Percentiles rank a stretch among this genome's conserved stretches.
phyloP scores from a whole-genome alignment of 2,329 filamentous ascomycete genomes.

The Monilinia laxa region DNA sequence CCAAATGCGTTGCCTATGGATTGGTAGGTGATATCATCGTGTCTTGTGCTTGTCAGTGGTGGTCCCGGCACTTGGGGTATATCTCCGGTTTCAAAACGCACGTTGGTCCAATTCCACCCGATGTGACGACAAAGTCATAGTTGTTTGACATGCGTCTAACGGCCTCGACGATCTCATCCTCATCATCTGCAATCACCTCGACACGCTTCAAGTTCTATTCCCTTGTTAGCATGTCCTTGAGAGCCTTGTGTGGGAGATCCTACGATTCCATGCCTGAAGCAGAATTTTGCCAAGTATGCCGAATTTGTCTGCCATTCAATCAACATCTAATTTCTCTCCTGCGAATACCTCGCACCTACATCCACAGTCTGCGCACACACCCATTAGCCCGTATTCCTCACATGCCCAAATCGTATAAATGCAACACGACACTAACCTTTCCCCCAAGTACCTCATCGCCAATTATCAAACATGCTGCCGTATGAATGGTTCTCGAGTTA shows the following conservation, averaged over 20 bases:
- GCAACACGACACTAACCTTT: constrained; percentile 61
- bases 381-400: constrained; percentile 37
- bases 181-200: constrained; percentile 92
- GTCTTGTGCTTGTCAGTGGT: constrained; percentile 50
- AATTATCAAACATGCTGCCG: constrained; percentile 89
- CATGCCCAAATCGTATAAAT: constrained; percentile 19
- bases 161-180: constrained; percentile 81
- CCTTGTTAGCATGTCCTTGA: constrained; percentile 50
- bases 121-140: constrained; percentile 95
- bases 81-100: constrained; percentile 40
- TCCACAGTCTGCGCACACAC: constrained; percentile 41
- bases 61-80: not conserved
- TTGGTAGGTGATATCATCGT: constrained; percentile 97
- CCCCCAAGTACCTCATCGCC: constrained; percentile 96
- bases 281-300: constrained; percentile 63
- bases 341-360: constrained; percentile 32
- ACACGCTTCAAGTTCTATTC: constrained; percentile 71
- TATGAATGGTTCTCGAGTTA: constrained; percentile 71
- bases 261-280: constrained; percentile 61
- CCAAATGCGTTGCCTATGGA: constrained; percentile 89
- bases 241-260: constrained; percentile 53
- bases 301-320: constrained; percentile 57
- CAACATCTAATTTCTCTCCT: constrained; percentile 24
- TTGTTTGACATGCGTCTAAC: constrained; percentile 80
- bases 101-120: constrained; percentile 94